Conservation (phyloP, 371 early-diverging fungal species). For the Actinomucor elegans region DNA sequence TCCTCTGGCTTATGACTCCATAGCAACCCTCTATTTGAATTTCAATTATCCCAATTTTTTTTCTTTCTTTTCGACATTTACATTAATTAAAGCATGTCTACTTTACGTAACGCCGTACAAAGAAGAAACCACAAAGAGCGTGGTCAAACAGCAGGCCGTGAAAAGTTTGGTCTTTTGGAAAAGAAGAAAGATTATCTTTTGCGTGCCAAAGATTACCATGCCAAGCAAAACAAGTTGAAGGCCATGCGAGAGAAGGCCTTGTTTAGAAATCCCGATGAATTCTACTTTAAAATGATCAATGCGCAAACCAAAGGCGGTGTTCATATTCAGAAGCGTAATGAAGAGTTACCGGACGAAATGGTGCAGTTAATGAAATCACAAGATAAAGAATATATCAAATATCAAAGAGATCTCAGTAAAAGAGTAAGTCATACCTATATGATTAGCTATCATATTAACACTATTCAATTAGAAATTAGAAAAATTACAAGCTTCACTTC, state of each 20-base stretch:
- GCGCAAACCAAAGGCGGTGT: conserved; percentile 80
- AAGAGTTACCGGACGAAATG: conserved; percentile 74
- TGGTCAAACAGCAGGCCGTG: conserved; percentile 73
- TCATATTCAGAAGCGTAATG: conserved; percentile 74
- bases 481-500: conserved; percentile 62
- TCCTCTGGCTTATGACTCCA: conserved; percentile 1
- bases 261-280: conserved; percentile 94
- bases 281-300: conserved; percentile 96
- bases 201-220: conserved; percentile 90
- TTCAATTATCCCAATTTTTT: too few relatives aligned
- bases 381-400: conserved; percentile 84
- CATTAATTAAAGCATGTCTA: conserved; percentile 34
- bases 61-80: not conserved
- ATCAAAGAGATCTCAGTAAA: conserved; percentile 78
- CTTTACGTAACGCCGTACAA: conserved; percentile 80
- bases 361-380: conserved; percentile 88
- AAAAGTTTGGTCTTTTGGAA: conserved; percentile 83
- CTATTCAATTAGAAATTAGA: conserved; percentile 64
- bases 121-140: conserved; percentile 93
- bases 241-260: conserved; percentile 85
- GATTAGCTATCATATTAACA: not conserved
- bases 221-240: conserved; percentile 82
- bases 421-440: conserved; percentile 42
- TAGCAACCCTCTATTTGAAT: too few relatives aligned
- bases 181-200: conserved; percentile 97